Evolutionary conservation across 2,329 filamentous ascomycete genomes (phyloP).

Genomic region (Pestalotiopsis sp.): DNA sequence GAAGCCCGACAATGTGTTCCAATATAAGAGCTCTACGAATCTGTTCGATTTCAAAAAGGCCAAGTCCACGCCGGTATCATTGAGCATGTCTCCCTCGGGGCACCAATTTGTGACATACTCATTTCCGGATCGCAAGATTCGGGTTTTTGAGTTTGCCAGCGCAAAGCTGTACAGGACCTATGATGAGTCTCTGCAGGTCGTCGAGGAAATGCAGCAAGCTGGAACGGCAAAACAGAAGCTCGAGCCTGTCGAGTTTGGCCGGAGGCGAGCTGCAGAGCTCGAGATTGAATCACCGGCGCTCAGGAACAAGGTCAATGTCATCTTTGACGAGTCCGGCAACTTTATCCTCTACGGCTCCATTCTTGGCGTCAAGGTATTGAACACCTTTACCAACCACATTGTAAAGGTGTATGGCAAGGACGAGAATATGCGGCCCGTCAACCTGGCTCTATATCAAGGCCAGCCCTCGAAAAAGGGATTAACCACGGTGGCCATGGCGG

Average conservation of each 20-base stretch:
- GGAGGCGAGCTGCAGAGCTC: conserved; percentile 81
- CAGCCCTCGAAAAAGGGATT: conserved; percentile 92
- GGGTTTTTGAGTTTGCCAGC: conserved; percentile 88
- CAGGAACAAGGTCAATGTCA: conserved; percentile 76
- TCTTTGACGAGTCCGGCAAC: conserved; percentile 94
- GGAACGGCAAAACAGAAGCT: conserved; percentile 79
- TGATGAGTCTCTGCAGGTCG: conserved; percentile 87
- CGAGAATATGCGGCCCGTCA: conserved; percentile 81
- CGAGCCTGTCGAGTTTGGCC: conserved; percentile 89
- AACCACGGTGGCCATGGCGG: conserved; percentile 95
- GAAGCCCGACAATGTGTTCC: conserved; percentile 89
- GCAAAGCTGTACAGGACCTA: conserved; percentile 91
- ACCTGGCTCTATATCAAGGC: conserved; percentile 88
- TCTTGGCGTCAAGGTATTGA: conserved; percentile 90
- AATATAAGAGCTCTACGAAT: conserved; percentile 90
- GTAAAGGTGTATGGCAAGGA: conserved; percentile 90
- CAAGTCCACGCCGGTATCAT: conserved; percentile 78
- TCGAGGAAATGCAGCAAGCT: conserved; percentile 95
- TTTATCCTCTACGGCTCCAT: conserved; percentile 95
- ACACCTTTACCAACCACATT: conserved; percentile 90
- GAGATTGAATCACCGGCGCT: conserved; percentile 75
- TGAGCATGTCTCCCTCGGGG: conserved; percentile 85
- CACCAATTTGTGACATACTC: conserved; percentile 87
- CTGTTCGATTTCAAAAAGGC: conserved; percentile 97
- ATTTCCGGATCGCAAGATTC: conserved; percentile 89